Base-by-base conservation (phyloP, 306 rosid genomes). In the Begonia masoniana region DNA sequence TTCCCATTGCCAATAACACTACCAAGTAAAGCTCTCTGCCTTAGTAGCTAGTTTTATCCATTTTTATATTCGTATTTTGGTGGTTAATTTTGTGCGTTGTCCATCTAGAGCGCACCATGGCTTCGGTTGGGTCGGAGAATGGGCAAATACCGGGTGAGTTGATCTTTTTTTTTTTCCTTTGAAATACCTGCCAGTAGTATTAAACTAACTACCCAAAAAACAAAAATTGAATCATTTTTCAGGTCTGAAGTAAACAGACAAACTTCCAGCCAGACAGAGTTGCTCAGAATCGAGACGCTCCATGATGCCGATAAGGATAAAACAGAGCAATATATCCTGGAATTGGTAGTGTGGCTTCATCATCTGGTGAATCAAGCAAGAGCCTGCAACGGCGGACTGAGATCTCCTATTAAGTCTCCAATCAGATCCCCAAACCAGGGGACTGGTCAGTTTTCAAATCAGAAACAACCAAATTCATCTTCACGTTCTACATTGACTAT, bases 81-180 rank as follows among this genome's bases (percentile, higher is more conserved):
- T n/a, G 4, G 43, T 60, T 26, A 16, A 52, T 21, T 53, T 43
- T 31, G 9, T 31, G 39, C 39, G 1, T 31, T 6, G 19, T 41
- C 6, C 26, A 50, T 52, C 13, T 21, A 87, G 99, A 72, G 99
- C 96, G 79, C 99, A 87, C 72, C 95, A 92, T 72, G 89, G 96
- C 70, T 87, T 81, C 57, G 99, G 99, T 53, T 92, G 96, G 96
- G 99, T 92, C 45, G 99, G 96, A 77, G 99, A 87, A 76, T 92
- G 95, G 99, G 99, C 96, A 39, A 92, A 86, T 69, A 79, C 96
- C 39, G 99, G 96, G 99, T 92, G 73, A 54, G 36, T 52, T 21
- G 4, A 21, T 3, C 13, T 45, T n/a, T 10, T 10, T 2, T 43
- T 43, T 45, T 45, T 45, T 45, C 15, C 7, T 45, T 31, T 7